These are phyloP conservation scores for Chrysosporium queenslandicum DNA, from an alignment of 2,329 filamentous ascomycete species.

Conservation along the genomic window DNA sequence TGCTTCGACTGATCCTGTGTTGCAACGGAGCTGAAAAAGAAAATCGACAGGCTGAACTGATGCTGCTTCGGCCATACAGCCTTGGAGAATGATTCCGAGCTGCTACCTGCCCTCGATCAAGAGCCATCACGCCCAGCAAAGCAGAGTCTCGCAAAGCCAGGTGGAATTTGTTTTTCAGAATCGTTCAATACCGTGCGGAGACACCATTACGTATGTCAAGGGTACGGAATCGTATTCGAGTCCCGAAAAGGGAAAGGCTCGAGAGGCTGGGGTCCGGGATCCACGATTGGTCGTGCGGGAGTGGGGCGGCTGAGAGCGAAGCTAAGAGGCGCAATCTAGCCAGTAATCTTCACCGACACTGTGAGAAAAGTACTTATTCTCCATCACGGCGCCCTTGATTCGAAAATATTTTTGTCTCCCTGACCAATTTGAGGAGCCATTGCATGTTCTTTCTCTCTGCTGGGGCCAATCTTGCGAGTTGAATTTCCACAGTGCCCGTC, in stretches of 20 bases:
- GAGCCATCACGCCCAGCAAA: too few relatives aligned
- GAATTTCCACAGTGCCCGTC: neutral
- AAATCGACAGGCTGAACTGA: neutral
- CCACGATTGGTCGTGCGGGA: neutral
- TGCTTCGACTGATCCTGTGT: neutral
- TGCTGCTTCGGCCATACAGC: too few relatives aligned
- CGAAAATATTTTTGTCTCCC: neutral
- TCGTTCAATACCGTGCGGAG: neutral
- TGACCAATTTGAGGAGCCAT: neutral
- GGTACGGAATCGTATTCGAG: slow-evolving; percentile 4
- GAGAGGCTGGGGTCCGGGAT: neutral
- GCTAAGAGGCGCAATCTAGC: slow-evolving; percentile 7
- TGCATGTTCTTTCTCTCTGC: neutral
- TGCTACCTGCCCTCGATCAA: too few relatives aligned
- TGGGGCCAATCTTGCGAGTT: slow-evolving; percentile 1
- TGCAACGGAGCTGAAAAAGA: neutral
- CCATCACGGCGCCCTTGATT: slow-evolving; percentile 8
- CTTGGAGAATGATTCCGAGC: too few relatives aligned
- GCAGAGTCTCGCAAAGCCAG: too few relatives aligned
- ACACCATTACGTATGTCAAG: slow-evolving; percentile 5
- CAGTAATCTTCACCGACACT: slow-evolving; percentile 11
- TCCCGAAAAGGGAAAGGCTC: neutral
- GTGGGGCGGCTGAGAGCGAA: slow-evolving; percentile 7
- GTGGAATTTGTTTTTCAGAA: neutral
- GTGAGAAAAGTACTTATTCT: slow-evolving; percentile 7